Evolutionary conservation across 129 eudicot genomes (phyloP).

Genomic region (Silybum marianum): DNA sequence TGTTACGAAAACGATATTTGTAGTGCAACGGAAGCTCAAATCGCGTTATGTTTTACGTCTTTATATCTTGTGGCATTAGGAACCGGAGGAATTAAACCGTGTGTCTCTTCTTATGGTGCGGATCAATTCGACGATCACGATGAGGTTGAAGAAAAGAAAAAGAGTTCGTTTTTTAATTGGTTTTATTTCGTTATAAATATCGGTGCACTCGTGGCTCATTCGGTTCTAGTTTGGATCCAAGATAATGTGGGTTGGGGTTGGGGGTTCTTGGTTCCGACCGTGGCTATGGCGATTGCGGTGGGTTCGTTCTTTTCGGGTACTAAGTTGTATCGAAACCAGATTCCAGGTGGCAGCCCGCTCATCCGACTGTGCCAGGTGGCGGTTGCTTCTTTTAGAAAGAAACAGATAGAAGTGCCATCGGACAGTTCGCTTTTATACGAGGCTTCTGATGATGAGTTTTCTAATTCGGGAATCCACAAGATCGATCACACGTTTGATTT

Average conservation of each 20-base stretch:
- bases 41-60: slow-evolving; percentile 45
- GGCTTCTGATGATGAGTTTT: slow-evolving; percentile 38
- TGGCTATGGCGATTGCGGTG: slow-evolving; percentile 60
- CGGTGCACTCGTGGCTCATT: slow-evolving; percentile 61
- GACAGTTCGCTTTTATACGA: slow-evolving; percentile 56
- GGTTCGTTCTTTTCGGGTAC: slow-evolving; percentile 56
- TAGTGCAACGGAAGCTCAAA: slow-evolving; percentile 47
- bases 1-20: slow-evolving; percentile 48
- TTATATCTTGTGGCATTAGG: slow-evolving; percentile 71
- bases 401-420: slow-evolving; percentile 41
- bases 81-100: slow-evolving; percentile 76
- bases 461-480: slow-evolving; percentile 46
- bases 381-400: slow-evolving; percentile 64
- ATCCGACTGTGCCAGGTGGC: slow-evolving; percentile 59
- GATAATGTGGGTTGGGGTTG: slow-evolving; percentile 71
- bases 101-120: slow-evolving; percentile 77
- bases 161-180: slow-evolving; percentile 67
- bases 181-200: slow-evolving; percentile 56
- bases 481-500: slow-evolving; percentile 59
- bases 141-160: slow-evolving; percentile 47
- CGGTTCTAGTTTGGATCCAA: slow-evolving; percentile 69
- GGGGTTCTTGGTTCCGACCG: slow-evolving; percentile 68
- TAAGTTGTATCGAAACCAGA: slow-evolving; percentile 52
- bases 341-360: slow-evolving; percentile 70
- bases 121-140: slow-evolving; percentile 72